Evolutionary conservation across 441 rosid genomes (phyloP).

Genomic region (Gossypium schwendimanii): DNA sequence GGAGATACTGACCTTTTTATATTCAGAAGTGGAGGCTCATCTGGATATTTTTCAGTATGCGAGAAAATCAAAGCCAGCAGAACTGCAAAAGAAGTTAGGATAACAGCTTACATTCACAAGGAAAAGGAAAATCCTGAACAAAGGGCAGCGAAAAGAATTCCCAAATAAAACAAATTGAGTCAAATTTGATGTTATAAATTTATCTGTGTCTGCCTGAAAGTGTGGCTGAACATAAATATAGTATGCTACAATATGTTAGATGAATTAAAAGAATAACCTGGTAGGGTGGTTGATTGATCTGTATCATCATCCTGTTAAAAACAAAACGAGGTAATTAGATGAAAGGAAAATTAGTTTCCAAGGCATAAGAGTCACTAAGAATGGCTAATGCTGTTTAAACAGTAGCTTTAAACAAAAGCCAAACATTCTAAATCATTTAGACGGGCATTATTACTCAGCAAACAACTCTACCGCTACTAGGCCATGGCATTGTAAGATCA

Average conservation of each 20-base stretch:
- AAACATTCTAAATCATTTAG: neutral
- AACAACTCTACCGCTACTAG: neutral
- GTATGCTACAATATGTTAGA: neutral
- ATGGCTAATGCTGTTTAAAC: neutral
- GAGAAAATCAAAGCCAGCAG: constrained; percentile 79
- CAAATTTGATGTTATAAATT: neutral
- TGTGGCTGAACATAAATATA: neutral
- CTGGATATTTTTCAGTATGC: constrained; percentile 85
- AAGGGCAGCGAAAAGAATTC: neutral
- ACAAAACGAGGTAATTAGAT: constrained; percentile 7
- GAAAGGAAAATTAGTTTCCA: neutral
- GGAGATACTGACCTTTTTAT: constrained; percentile 53
- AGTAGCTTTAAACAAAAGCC: neutral
- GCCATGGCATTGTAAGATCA: neutral
- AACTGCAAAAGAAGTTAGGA: constrained; percentile 51
- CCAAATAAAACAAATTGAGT: constrained; percentile 2
- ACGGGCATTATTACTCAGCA: neutral
- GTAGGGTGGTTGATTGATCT: constrained; percentile 37
- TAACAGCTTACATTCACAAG: constrained; percentile 16
- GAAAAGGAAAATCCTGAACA: constrained; percentile 4
- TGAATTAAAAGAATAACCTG: constrained; percentile 37
- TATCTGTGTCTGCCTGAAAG: neutral
- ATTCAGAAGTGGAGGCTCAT: constrained; percentile 74
- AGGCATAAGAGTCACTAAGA: neutral
- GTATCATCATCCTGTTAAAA: constrained; percentile 46